Conservation (phyloP, 2,329 filamentous ascomycete species). For the Ophiostoma piceae region DNA sequence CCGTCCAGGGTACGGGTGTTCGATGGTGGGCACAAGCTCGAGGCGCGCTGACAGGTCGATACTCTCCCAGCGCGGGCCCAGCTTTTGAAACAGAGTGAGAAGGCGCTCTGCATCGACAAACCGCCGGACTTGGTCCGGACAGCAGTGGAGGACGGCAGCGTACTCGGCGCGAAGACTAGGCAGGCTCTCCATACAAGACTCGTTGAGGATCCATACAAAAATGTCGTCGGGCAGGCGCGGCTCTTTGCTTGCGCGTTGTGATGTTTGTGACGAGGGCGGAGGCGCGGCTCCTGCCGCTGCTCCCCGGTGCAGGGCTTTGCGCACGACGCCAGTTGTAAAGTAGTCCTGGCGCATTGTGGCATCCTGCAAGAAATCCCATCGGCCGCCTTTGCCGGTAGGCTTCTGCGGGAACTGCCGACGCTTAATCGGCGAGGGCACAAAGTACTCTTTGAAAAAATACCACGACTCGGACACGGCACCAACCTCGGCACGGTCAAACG, state of each 20-base stretch:
- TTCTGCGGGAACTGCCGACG: constrained; percentile 38
- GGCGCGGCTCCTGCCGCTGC: neutral
- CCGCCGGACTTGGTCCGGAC: constrained; percentile 34
- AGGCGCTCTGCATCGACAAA: constrained; percentile 45
- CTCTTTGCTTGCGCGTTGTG: neutral
- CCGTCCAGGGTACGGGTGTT: constrained; percentile 30
- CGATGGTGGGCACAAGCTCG: constrained; percentile 27
- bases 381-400: constrained; percentile 33
- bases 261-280: neutral
- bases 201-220: constrained; percentile 60
- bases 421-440: constrained; percentile 25
- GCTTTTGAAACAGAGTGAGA: constrained; percentile 49
- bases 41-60: constrained; percentile 29
- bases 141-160: constrained; percentile 47
- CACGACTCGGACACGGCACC: constrained; percentile 38
- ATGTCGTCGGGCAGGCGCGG: constrained; percentile 55
- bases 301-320: constrained; percentile 42
- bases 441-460: constrained; percentile 47
- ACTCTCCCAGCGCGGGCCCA: constrained; percentile 53
- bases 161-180: constrained; percentile 56
- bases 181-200: constrained; percentile 52
- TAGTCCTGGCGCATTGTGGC: constrained; percentile 50
- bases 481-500: constrained; percentile 47
- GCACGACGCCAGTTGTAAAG: constrained; percentile 58
- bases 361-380: constrained; percentile 48